Evolutionary conservation across 2,329 filamentous ascomycete species (phyloP), one percentile per base, ranked within the genome.

Genomic region (Diplodia corticola): DNA sequence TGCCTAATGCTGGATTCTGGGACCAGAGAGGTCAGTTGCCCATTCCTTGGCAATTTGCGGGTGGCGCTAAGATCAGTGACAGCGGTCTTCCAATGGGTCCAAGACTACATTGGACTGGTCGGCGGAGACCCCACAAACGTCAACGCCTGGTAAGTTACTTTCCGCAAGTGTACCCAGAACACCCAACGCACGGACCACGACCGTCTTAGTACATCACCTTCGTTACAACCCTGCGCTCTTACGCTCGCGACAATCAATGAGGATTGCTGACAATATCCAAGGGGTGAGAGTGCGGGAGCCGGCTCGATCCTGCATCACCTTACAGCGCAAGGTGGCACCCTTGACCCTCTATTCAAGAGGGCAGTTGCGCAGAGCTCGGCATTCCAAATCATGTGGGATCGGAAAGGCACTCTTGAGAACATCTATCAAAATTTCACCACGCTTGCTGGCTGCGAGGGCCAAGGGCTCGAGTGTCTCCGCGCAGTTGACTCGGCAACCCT

Each of bases 271-370:
- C 26, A 28, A 3, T 20, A 17, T 17, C 13, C 78, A 5, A 74
- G 78, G 53, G 78, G 78, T 2, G 80, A 84, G 69, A 84, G 80
- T 13, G 83, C 84, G 0, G 84, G 84, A 0, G 84, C 81, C 1
- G 79, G 80, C 1, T 84, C 81, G 4, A 80, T 85, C 59, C 70
- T 84, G 54, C 82, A 85, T 65, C 83, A 85, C 64, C 73, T 85
- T 5, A 78, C 81, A n/a, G 78, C 78, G 0, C 72, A 81, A 30
- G 79, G 80, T 1, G 82, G 82, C 2, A 75, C 72, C 4, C 71
- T 77, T n/a, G 76, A 82, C 55, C 82, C 82, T 1, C 72, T 81
- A 1, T 85, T 84, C 72, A 74, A 70, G 37, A 72, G 71, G 63
- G 77, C 71, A 28, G 73, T 78, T 48, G 54, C 76, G 37, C 73